Evolutionary conservation across 768 basidiomycete species (phyloP).

Genomic region (Rhodotorula graminis): DNA sequence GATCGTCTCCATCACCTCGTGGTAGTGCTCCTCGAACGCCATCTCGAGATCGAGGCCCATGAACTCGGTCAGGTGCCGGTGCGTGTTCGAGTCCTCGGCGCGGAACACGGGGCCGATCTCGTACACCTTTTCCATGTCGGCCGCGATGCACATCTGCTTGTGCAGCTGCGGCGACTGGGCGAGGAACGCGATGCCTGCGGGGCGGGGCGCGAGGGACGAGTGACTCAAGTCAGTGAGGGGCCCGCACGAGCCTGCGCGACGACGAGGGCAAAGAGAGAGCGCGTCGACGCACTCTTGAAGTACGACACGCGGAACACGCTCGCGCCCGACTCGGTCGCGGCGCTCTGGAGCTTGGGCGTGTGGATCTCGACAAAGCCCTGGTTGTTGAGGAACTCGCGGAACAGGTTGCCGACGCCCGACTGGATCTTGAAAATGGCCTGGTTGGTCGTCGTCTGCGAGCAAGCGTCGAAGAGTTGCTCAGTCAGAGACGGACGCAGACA

Average conservation of each 20-base stretch:
- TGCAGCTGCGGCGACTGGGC: conserved; percentile 96
- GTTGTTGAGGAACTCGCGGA: conserved; percentile 70
- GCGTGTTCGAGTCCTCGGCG: conserved; percentile 93
- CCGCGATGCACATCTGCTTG: conserved; percentile 99
- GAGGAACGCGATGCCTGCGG: conserved; percentile 74
- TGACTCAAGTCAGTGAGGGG: too few species aligned
- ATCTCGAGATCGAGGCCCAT: conserved; percentile 98
- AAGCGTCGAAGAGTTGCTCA: neutral
- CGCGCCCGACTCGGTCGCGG: conserved; percentile 93
- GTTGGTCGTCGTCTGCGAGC: conserved; percentile 75
- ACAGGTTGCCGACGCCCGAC: conserved; percentile 77
- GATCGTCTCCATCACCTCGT: conserved; percentile 89
- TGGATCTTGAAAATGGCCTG: conserved; percentile 93
- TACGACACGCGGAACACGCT: conserved; percentile 97
- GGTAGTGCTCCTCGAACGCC: conserved; percentile 97
- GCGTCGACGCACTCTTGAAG: conserved; percentile 69
- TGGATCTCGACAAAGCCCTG: conserved; percentile 90
- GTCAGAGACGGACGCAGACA: neutral
- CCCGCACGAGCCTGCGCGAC: too few species aligned
- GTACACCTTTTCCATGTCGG: conserved; percentile 96
- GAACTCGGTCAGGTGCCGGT: conserved; percentile 97
- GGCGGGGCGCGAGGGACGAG: neutral
- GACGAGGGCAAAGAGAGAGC: neutral
- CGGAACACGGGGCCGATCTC: conserved; percentile 94
- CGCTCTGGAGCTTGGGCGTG: conserved; percentile 92